Conservation (phyloP, 1,284 basidiomycete genomes). For the Phellopilus nigrolimitatus region DNA sequence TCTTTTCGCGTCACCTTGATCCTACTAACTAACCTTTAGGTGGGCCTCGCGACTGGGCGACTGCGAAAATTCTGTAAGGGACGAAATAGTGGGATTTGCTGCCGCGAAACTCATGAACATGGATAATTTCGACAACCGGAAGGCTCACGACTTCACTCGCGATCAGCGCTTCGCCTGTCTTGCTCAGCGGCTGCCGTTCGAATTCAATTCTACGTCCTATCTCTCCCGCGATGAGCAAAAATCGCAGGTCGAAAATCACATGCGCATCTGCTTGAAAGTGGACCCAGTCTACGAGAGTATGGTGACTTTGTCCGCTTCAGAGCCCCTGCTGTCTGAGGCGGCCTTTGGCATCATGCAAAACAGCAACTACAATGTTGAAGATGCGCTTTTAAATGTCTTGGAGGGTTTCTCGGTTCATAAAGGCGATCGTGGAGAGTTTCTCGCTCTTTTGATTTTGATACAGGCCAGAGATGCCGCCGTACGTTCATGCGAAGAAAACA, state of each 20-base stretch:
- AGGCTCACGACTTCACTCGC: not conserved
- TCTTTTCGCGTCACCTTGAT: not conserved
- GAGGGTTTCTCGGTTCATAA: too few relatives aligned
- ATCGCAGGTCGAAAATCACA: not conserved
- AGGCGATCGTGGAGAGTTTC: too few relatives aligned
- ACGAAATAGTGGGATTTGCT: not conserved
- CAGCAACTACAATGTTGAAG: too few relatives aligned
- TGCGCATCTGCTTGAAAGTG: too few relatives aligned
- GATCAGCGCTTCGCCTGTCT: not conserved
- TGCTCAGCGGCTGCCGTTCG: not conserved
- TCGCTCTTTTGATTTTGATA: too few relatives aligned
- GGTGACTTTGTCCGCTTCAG: too few relatives aligned
- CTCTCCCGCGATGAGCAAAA: not conserved
- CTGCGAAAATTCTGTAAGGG: not conserved
- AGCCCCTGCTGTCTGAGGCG: too few relatives aligned
- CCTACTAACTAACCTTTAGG: not conserved
- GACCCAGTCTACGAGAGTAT: too few relatives aligned
- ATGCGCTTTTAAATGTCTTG: too few relatives aligned
- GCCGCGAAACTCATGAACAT: not conserved
- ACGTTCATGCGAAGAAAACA: too few relatives aligned
- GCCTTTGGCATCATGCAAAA: too few relatives aligned
- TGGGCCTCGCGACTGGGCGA: not conserved
- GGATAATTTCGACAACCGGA: not conserved
- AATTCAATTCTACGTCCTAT: not conserved
- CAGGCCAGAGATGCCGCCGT: too few relatives aligned